A percentile compares a stretch with the other conserved stretches of the same genome.
Evolutionary conservation across 2,329 filamentous ascomycete genomes (phyloP).

Genomic region (Arthrobotrys megalospora): DNA sequence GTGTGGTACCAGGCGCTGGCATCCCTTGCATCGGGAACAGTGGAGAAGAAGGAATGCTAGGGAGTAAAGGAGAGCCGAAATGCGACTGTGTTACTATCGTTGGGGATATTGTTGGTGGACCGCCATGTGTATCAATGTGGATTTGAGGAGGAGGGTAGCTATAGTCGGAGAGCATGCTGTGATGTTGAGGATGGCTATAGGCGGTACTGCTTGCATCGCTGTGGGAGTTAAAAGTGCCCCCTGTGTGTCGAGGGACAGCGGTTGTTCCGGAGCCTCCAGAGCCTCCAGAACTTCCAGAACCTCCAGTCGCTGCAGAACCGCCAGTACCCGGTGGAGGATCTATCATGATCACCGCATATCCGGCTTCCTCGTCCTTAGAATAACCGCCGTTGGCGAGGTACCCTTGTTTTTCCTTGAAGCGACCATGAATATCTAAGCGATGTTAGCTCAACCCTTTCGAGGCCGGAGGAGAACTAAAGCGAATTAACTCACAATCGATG

Average conservation of each 20-base stretch:
- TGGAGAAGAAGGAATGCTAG: constrained; percentile 52
- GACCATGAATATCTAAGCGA: constrained; percentile 31
- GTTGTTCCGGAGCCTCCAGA: not conserved
- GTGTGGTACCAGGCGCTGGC: not conserved
- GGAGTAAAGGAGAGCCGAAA: constrained; percentile 49
- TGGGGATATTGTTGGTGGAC: constrained; percentile 48
- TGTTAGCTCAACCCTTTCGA: not conserved
- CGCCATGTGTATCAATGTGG: constrained; percentile 42
- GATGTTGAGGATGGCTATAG: constrained; percentile 16
- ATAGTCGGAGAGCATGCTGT: constrained; percentile 25
- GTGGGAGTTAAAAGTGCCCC: constrained; percentile 5
- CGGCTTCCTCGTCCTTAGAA: constrained; percentile 43
- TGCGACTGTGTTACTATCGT: constrained; percentile 47
- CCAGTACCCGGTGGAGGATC: not conserved
- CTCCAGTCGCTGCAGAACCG: not conserved
- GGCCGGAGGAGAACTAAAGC: not conserved
- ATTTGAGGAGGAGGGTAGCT: constrained; percentile 44
- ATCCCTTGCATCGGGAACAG: constrained; percentile 38
- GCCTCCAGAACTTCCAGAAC: not conserved
- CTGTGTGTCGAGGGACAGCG: not conserved
- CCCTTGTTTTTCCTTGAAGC: constrained; percentile 47
- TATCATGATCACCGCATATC: constrained; percentile 32
- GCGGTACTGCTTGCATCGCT: constrained; percentile 16
- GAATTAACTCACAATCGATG: constrained; percentile 49
- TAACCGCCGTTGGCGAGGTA: constrained; percentile 9